These are phyloP conservation scores for Phytopythium litorale DNA, from an alignment of 352 stramenopile species.

Conservation along the genomic window DNA sequence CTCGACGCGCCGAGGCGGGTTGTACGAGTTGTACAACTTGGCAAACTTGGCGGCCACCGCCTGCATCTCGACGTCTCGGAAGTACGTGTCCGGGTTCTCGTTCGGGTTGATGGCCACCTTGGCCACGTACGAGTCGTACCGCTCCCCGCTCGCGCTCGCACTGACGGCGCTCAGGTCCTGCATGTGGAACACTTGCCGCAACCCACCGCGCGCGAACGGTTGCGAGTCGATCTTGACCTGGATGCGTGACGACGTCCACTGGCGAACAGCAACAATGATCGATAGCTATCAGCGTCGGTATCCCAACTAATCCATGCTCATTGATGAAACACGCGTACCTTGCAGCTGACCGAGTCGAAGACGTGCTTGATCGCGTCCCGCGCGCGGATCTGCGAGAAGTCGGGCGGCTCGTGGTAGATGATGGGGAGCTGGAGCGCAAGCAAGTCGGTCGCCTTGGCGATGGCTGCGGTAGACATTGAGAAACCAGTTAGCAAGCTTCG, in stretches of 20 bases:
- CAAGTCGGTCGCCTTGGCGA: constrained; percentile 57
- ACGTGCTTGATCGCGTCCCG: constrained; percentile 77
- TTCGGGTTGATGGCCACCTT: constrained; percentile 80
- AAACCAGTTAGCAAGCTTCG: neutral
- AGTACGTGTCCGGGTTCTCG: constrained; percentile 82
- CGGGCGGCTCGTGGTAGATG: constrained; percentile 56
- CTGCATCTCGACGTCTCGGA: constrained; percentile 86
- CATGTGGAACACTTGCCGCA: constrained; percentile 68
- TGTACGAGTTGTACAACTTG: constrained; percentile 79
- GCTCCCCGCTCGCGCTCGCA: neutral
- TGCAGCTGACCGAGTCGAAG: constrained; percentile 67
- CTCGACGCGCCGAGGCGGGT: constrained; percentile 67
- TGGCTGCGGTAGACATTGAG: constrained; percentile 22
- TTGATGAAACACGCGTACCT: constrained; percentile 18
- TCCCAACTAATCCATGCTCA: neutral
- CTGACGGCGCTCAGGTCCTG: constrained; percentile 48
- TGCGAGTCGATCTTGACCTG: constrained; percentile 71
- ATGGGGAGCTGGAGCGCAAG: constrained; percentile 47
- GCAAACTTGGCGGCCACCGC: constrained; percentile 77
- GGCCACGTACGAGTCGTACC: constrained; percentile 45
- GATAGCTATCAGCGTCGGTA: neutral
- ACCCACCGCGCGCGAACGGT: constrained; percentile 53
- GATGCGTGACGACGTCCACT: constrained; percentile 70
- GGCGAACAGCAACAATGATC: neutral
- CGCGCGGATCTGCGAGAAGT: constrained; percentile 55